Evolutionary conservation across 2,329 filamentous ascomycete genomes (phyloP).

Genomic region (Ophiocordyceps unilateralis): DNA sequence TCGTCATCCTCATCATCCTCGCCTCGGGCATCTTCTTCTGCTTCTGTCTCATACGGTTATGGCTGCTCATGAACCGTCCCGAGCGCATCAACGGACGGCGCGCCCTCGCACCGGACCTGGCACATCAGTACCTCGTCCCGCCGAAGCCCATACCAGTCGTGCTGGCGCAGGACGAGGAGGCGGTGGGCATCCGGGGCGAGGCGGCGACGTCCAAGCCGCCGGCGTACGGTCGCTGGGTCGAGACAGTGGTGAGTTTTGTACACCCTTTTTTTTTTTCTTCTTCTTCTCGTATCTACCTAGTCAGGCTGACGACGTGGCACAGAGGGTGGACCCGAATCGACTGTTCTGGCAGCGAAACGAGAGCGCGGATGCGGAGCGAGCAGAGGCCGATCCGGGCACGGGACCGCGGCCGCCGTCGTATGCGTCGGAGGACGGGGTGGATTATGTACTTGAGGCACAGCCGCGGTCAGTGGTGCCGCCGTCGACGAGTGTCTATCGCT

Average conservation of each 20-base stretch:
- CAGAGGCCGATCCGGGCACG: slow-evolving; percentile 9
- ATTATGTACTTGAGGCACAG: slow-evolving; percentile 52
- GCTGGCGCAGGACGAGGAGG: slow-evolving; percentile 58
- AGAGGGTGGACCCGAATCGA: slow-evolving; percentile 64
- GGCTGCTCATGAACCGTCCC: slow-evolving; percentile 42
- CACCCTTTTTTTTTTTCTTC: not conserved
- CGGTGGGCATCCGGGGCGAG: slow-evolving; percentile 36
- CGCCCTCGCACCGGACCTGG: slow-evolving; percentile 21
- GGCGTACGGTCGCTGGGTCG: slow-evolving; percentile 72
- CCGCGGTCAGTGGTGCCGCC: slow-evolving; percentile 41
- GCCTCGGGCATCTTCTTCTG: slow-evolving; percentile 63
- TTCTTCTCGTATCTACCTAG: not conserved
- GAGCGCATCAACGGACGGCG: slow-evolving; percentile 10
- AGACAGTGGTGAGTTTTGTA: slow-evolving; percentile 53
- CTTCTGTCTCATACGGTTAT: slow-evolving; percentile 58
- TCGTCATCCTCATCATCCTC: slow-evolving; percentile 64
- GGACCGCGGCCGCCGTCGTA: slow-evolving; percentile 54
- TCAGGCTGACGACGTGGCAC: slow-evolving; percentile 13
- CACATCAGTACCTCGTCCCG: slow-evolving; percentile 53
- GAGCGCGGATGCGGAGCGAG: slow-evolving; percentile 24
- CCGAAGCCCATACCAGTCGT: slow-evolving; percentile 59
- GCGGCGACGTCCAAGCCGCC: slow-evolving; percentile 49
- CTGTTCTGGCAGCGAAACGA: slow-evolving; percentile 64
- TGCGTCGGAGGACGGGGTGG: slow-evolving; percentile 55
- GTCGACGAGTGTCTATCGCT: slow-evolving; percentile 8